Conservation (phyloP, 495 filamentous ascomycete genomes). For the Annulohypoxylon moriforme region DNA sequence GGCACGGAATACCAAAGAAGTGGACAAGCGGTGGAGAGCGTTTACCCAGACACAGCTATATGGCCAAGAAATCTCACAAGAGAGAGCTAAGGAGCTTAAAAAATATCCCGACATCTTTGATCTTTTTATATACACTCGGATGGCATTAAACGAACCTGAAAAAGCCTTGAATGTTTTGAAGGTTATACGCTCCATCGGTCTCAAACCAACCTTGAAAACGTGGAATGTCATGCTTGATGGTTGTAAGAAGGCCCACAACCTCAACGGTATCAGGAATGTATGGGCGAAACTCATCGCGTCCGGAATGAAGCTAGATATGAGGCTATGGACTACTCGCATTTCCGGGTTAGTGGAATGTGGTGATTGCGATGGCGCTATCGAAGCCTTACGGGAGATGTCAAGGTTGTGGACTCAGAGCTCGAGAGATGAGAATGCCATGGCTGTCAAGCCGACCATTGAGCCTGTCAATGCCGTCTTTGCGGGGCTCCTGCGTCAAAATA, state of each 20-base stretch:
- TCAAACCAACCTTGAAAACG: constrained; percentile 64
- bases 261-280: constrained; percentile 62
- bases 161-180: constrained; percentile 69
- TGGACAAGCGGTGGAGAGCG: constrained; percentile 47
- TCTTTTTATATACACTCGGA: constrained; percentile 65
- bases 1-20: constrained; percentile 10
- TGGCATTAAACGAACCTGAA: constrained; percentile 59
- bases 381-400: constrained; percentile 70
- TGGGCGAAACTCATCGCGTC: constrained; percentile 68
- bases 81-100: constrained; percentile 39
- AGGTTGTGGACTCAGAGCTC: constrained; percentile 59
- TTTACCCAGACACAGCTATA: constrained; percentile 44
- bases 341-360: constrained; percentile 64
- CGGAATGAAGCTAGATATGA: constrained; percentile 64
- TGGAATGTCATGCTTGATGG: constrained; percentile 75
- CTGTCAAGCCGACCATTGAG: constrained; percentile 66
- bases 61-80: constrained; percentile 29
- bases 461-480: constrained; percentile 72
- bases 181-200: constrained; percentile 61
- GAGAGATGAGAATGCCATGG: constrained; percentile 45
- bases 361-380: constrained; percentile 60
- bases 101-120: constrained; percentile 58
- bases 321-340: constrained; percentile 72
- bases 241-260: constrained; percentile 60
- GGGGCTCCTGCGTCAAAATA: constrained; percentile 51